These are phyloP conservation scores for Colletotrichum tropicale DNA, from an alignment of 2,329 filamentous ascomycete species.

Conservation along the genomic window DNA sequence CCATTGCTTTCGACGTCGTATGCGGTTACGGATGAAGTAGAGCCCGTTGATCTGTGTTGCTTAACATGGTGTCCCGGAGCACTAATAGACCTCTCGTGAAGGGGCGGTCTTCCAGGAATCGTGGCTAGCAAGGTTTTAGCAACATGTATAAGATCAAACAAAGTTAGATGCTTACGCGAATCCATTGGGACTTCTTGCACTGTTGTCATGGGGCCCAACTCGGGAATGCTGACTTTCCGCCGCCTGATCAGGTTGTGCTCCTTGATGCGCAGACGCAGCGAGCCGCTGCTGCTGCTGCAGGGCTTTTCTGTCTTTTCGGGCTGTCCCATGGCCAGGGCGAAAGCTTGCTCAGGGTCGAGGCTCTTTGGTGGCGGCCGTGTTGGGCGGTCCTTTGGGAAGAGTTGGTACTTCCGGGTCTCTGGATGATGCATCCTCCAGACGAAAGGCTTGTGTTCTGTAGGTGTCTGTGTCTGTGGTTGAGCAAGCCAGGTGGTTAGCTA, in stretches of 20 bases:
- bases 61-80: conserved; percentile 59
- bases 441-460: conserved; percentile 52
- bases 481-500: conserved; percentile 12
- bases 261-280: conserved; percentile 59
- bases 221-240: conserved; percentile 68
- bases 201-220: conserved; percentile 71
- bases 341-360: conserved; percentile 55
- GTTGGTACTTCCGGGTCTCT: conserved; percentile 62
- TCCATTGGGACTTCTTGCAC: conserved; percentile 73
- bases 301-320: conserved; percentile 46
- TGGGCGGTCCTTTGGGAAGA: conserved; percentile 61
- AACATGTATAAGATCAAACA: background rate
- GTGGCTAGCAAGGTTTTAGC: conserved; percentile 53
- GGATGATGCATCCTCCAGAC: conserved; percentile 65
- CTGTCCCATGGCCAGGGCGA: conserved; percentile 45
- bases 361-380: conserved; percentile 46
- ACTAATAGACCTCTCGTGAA: conserved; percentile 69
- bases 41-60: conserved; percentile 46
- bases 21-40: conserved; percentile 34
- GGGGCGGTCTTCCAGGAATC: conserved; percentile 67
- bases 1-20: background rate
- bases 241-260: conserved; percentile 62
- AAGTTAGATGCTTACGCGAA: conserved; percentile 60
- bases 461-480: conserved; percentile 20
- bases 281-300: conserved; percentile 34